phyloP scores from a whole-genome alignment of 2,329 filamentous ascomycete genomes.

The Colletotrichum liriopes region DNA sequence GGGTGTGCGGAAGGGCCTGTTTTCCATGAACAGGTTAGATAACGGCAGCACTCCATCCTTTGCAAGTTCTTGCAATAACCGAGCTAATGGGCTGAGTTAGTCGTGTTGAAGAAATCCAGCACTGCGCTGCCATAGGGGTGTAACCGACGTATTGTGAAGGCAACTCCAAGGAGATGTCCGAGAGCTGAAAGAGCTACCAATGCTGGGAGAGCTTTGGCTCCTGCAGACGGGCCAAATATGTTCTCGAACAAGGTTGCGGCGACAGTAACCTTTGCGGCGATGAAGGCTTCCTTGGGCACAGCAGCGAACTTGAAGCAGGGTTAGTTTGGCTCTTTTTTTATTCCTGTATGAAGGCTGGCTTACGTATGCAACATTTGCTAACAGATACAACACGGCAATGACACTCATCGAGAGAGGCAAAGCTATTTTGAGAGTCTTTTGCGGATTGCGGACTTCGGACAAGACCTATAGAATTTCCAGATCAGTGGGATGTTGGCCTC shows the following conservation, averaged over 20 bases:
- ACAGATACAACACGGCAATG: conserved; percentile 32
- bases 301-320: conserved; percentile 18
- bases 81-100: conserved; percentile 11
- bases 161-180: conserved; percentile 35
- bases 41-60: conserved; percentile 44
- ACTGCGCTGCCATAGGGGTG: neutral
- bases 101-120: neutral
- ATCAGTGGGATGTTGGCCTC: neutral
- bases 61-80: conserved; percentile 45
- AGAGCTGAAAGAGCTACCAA: conserved; percentile 35
- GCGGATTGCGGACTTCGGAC: conserved; percentile 40
- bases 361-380: conserved; percentile 37
- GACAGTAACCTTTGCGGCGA: conserved; percentile 39
- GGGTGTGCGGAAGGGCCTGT: conserved; percentile 46
- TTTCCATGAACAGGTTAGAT: conserved; percentile 47
- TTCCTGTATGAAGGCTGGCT: neutral
- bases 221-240: conserved; percentile 30
- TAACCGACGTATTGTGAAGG: conserved; percentile 36
- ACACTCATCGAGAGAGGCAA: conserved; percentile 35
- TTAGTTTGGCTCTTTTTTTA: neutral
- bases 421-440: conserved; percentile 32
- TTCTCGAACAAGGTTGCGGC: conserved; percentile 40
- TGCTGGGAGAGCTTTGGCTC: conserved; percentile 31
- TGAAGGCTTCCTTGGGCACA: conserved; percentile 39
- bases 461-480: neutral